Evolutionary conservation across 768 basidiomycete genomes (phyloP), one percentile per base, ranked within the genome.

Genomic region (Suillus bovinus): DNA sequence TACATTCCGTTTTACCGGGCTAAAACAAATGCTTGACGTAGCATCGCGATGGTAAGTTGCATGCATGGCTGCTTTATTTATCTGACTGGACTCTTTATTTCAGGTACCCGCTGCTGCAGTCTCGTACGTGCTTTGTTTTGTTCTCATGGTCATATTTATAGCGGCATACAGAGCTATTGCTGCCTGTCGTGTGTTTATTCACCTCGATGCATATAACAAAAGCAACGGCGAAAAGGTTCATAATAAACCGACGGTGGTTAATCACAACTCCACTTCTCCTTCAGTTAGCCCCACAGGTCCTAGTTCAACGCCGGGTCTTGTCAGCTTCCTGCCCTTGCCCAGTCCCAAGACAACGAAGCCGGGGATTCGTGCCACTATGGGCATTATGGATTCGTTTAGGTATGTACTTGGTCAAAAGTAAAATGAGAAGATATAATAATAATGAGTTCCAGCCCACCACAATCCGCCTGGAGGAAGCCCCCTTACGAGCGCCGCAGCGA

Each of bases 181-280:
- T 24, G 85, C 89, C 33, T 87, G 87, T 71, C 83, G 89, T 49
- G 83, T 86, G 33, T 88, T 90, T 50, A 86, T 88, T 70, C 81
- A 86, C 63, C 77, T 90, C 27, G 80, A 84, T 41, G 85, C 87
- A 58, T 86, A 84, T 66, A 81, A 76, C 65, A 47, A 75, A 68
- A 60, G 54, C 54, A 27, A 27, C 17, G 10, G 39, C 24, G 34
- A 41, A 8, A 39, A 39, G 17, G 27, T 8, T 39, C 55, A 14
- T 38, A 56, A 56, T 20, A 56, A 68, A 57, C 56, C 29, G 38
- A 13, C 27, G 5, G 22, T 20, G 29, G 22, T 29, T 34, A 27
- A 61, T 42, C 58, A 59, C 24, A 24, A 60, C 46, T 22, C 34
- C 29, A 34, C 17, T 5, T n/a, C 57, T 31, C 22, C 61, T 33